A percentile compares a stretch with the other conserved stretches of the same genome.
Conservation (phyloP, 176 grass and related monocot genomes). For the Cocos nucifera region DNA sequence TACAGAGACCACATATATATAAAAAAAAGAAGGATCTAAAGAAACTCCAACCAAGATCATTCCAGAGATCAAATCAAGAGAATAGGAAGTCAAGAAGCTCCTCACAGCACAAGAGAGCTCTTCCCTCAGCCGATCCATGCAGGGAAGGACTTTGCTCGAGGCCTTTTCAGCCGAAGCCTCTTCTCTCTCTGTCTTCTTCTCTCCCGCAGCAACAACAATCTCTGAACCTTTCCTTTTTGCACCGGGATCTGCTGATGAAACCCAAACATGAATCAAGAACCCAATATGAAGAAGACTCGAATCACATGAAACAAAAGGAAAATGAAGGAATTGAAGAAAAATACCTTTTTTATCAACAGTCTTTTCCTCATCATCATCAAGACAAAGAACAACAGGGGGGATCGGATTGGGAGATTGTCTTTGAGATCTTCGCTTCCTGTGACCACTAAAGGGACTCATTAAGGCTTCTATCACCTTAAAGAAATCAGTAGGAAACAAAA, state of each 20-base stretch:
- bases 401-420: constrained; percentile 33
- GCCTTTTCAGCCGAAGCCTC: constrained; percentile 13
- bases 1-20: constrained; percentile 12
- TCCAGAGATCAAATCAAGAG: neutral
- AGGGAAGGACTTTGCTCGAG: constrained; percentile 27
- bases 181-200: constrained; percentile 16
- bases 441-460: neutral
- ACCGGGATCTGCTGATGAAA: constrained; percentile 8
- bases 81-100: neutral
- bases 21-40: neutral
- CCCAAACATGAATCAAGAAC: constrained; percentile 4
- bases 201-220: constrained; percentile 12
- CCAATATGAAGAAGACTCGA: neutral
- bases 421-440: constrained; percentile 56
- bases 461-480: no score
- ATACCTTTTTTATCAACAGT: neutral
- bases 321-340: neutral
- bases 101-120: constrained; percentile 89
- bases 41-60: neutral
- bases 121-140: constrained; percentile 73
- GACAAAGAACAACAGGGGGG: constrained; percentile 42
- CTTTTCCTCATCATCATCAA: constrained; percentile 38
- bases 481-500: no score
- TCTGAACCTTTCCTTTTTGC: constrained; percentile 23
- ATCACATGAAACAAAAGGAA: no score